These are phyloP conservation scores for Iberis amara DNA, from an alignment of 441 rosid genomes.

Conservation along the genomic window DNA sequence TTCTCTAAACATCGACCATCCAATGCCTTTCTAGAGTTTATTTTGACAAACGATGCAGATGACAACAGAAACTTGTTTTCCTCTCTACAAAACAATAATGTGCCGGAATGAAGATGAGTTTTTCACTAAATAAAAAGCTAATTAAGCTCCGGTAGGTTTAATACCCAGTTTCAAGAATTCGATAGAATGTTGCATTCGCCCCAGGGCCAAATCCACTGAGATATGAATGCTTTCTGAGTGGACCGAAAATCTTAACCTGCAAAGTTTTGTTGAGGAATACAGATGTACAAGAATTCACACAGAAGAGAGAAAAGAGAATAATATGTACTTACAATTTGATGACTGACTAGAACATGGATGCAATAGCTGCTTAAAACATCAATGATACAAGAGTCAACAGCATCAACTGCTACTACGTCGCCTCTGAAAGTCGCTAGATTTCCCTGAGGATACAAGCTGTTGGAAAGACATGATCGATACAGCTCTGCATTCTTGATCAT, in stretches of 20 bases:
- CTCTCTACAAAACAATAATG: constrained; percentile 40
- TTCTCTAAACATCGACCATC: constrained; percentile 30
- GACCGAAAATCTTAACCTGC: constrained; percentile 66
- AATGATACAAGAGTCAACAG: constrained; percentile 29
- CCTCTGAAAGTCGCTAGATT: constrained; percentile 51
- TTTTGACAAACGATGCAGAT: constrained; percentile 51
- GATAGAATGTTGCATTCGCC: constrained; percentile 66
- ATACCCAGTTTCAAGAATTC: constrained; percentile 61
- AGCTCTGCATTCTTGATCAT: constrained; percentile 20
- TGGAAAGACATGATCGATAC: constrained; percentile 30
- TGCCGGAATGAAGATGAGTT: constrained; percentile 4
- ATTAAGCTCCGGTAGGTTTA: constrained; percentile 12
- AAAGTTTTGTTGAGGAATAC: constrained; percentile 24
- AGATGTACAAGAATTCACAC: constrained; percentile 18
- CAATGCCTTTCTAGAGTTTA: constrained; percentile 41
- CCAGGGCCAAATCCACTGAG: constrained; percentile 76
- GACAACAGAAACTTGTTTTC: constrained; percentile 46
- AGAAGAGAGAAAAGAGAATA: constrained; percentile 13
- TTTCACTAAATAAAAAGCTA: constrained; percentile 1
- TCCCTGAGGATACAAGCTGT: constrained; percentile 55
- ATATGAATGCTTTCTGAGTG: constrained; percentile 42
- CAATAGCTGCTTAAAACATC: constrained; percentile 32
- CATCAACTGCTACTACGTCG: constrained; percentile 49
- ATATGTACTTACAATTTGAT: constrained; percentile 47
- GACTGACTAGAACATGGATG: constrained; percentile 48